Percentiles rank a stretch among this genome's conserved stretches.
Conservation (phyloP, 306 rosid genomes). For the Fragaria iinumae region DNA sequence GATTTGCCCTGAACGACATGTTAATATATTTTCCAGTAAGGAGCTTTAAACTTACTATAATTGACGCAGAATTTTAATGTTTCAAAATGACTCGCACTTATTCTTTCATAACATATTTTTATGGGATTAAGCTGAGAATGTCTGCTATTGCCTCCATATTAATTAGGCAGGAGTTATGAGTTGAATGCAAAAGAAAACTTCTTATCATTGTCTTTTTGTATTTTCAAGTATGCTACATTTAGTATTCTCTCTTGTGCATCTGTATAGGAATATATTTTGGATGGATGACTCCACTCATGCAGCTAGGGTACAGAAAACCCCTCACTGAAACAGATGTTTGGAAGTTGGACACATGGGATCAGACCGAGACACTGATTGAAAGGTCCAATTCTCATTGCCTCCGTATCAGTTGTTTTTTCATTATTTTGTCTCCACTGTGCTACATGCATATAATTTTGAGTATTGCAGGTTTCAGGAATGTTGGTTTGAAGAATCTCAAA, state of each 20-base stretch:
- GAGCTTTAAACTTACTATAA: constrained; percentile 8
- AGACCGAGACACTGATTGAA: constrained; percentile 50
- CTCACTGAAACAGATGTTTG: constrained; percentile 75
- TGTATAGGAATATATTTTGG: constrained; percentile 62
- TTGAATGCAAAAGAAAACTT: background rate
- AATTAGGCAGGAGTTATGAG: background rate
- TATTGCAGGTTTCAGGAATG: constrained; percentile 62
- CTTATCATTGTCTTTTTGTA: too few relatives aligned
- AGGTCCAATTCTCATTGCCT: constrained; percentile 58
- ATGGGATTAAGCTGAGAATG: background rate
- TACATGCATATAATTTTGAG: constrained; percentile 16
- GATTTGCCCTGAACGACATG: constrained; percentile 70
- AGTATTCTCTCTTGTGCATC: constrained; percentile 50
- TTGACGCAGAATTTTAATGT: background rate
- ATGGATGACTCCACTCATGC: constrained; percentile 87
- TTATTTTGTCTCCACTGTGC: constrained; percentile 18
- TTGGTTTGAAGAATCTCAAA: constrained; percentile 67
- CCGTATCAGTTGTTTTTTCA: constrained; percentile 17
- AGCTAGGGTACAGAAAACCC: constrained; percentile 71
- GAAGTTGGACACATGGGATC: constrained; percentile 90
- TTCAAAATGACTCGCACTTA: background rate
- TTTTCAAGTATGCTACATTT: background rate
- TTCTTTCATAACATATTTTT: background rate
- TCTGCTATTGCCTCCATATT: background rate
- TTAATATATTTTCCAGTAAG: constrained; percentile 64